Evolutionary conservation across 176 grass and related monocot species (phyloP).

Genomic region (Phoenix roebelenii): DNA sequence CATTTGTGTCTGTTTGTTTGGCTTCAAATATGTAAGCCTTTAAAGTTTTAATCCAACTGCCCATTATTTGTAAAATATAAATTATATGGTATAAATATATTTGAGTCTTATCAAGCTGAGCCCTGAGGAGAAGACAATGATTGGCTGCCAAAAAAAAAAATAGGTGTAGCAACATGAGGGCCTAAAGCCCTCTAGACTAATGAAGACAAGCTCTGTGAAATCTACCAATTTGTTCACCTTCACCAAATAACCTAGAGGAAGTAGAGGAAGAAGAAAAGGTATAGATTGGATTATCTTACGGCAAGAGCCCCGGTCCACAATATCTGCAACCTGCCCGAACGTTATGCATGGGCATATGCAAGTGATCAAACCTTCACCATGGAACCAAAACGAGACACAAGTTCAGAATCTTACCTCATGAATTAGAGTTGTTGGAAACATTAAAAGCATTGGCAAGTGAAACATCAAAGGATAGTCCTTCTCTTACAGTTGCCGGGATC

Average conservation of each 20-base stretch:
- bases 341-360: conserved; percentile 87
- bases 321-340: conserved; percentile 83
- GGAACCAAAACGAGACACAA: neutral
- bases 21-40: too few species aligned
- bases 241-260: neutral
- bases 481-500: conserved; percentile 86
- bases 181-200: neutral
- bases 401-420: too few species aligned
- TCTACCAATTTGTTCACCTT: too few species aligned
- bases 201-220: too few species aligned
- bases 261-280: neutral
- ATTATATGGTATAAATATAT: too few species aligned
- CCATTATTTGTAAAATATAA: too few species aligned
- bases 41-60: too few species aligned
- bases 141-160: too few species aligned
- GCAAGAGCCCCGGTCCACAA: conserved; percentile 69
- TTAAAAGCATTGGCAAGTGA: neutral
- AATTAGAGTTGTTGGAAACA: neutral
- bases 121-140: too few species aligned
- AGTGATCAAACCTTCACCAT: conserved; percentile 52
- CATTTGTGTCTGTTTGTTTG: too few species aligned
- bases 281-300: conserved; percentile 28
- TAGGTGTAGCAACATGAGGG: neutral
- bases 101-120: too few species aligned
- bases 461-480: too few species aligned